phyloP scores from a whole-genome alignment of 768 basidiomycete genomes.

The Gymnopilus dilepis region DNA sequence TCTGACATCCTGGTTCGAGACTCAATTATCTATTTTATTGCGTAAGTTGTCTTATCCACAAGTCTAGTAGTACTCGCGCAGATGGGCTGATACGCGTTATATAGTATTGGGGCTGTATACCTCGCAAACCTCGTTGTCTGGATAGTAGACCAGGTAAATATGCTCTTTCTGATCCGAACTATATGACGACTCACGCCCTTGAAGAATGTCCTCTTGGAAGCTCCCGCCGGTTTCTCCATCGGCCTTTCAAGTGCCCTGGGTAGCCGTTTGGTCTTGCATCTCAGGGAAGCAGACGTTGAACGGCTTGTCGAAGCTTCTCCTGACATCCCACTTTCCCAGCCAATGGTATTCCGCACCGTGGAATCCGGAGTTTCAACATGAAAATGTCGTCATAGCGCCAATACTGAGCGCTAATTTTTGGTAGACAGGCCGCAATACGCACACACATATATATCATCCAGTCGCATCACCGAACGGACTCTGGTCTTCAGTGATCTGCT shows the following conservation, averaged over 20 bases:
- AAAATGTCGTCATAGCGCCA: no score
- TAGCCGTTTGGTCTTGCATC: background rate
- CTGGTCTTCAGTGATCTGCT: no score
- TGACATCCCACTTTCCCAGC: background rate
- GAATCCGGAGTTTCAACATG: background rate
- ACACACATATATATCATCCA: no score
- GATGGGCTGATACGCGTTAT: background rate
- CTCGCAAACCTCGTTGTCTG: background rate
- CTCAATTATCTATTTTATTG: background rate
- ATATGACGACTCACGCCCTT: background rate
- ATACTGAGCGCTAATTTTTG: no score
- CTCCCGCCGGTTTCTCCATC: background rate
- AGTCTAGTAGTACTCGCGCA: no score
- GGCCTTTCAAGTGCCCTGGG: background rate
- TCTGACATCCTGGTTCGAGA: background rate
- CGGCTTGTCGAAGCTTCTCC: background rate
- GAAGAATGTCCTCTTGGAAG: background rate
- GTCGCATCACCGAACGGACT: no score
- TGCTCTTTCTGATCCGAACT: background rate
- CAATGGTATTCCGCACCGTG: background rate
- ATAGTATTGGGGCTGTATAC: background rate
- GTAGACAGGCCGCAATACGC: no score
- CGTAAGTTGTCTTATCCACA: no score
- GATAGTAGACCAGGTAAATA: background rate
- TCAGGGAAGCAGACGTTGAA: background rate